These are phyloP conservation scores for Tulasnella sp. DNA, from an alignment of 768 basidiomycete species.

Conservation along the genomic window DNA sequence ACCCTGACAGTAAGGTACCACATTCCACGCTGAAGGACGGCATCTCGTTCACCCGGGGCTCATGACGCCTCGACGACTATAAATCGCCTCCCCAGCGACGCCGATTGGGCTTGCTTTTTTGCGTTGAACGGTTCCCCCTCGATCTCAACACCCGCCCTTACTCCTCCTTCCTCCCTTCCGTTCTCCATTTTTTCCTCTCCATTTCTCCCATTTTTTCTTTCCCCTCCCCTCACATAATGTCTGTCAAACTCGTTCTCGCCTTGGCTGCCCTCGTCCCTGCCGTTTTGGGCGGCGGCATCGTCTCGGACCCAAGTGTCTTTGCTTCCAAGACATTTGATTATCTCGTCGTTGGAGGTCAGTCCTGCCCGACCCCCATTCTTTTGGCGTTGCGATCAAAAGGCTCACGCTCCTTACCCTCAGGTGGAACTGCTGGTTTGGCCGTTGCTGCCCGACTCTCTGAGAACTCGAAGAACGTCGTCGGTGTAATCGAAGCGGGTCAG, in stretches of 20 bases:
- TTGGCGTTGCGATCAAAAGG: background rate
- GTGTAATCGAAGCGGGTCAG: constrained; percentile 30
- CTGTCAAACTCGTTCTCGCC: constrained; percentile 1
- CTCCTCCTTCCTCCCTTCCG: background rate
- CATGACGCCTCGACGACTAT: background rate
- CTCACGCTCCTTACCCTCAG: background rate
- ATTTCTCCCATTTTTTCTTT: background rate
- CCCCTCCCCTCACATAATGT: background rate
- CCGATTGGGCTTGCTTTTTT: background rate
- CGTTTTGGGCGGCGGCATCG: constrained; percentile 18
- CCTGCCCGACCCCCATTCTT: background rate
- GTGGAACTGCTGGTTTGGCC: constrained; percentile 30
- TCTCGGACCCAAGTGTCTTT: constrained; percentile 24
- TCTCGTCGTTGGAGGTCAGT: constrained; percentile 28
- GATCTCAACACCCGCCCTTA: background rate
- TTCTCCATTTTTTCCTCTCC: background rate
- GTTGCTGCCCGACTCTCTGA: constrained; percentile 26
- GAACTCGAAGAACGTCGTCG: constrained; percentile 18
- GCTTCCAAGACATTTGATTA: constrained; percentile 20
- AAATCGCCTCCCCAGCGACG: background rate
- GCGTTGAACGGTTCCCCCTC: background rate
- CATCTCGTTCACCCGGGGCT: background rate
- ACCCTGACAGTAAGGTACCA: background rate
- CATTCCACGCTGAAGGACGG: constrained; percentile 2
- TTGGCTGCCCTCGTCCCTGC: constrained; percentile 1